Evolutionary conservation across 2,329 filamentous ascomycete genomes (phyloP).

Genomic region (Aureobasidium zeae): DNA sequence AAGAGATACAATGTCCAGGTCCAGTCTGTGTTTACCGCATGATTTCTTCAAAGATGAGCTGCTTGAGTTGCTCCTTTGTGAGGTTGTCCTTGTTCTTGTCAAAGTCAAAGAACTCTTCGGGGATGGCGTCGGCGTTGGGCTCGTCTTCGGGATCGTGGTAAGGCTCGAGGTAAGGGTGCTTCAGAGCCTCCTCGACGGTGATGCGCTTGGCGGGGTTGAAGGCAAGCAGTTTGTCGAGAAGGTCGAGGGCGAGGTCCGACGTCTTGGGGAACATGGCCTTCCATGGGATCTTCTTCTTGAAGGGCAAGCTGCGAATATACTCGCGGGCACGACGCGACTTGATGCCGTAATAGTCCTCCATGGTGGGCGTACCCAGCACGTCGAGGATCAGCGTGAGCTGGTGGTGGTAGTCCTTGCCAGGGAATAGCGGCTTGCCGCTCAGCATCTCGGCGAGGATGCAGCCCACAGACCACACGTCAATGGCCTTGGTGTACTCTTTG

Average conservation of each 20-base stretch:
- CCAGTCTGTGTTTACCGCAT: slow-evolving; percentile 48
- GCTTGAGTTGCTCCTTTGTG: slow-evolving; percentile 96
- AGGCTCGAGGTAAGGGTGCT: slow-evolving; percentile 95
- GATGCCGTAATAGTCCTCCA: slow-evolving; percentile 99
- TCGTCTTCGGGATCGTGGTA: slow-evolving; percentile 99
- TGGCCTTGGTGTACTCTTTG: slow-evolving; percentile 99
- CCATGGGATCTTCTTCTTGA: slow-evolving; percentile 74
- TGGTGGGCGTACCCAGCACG: slow-evolving; percentile 93
- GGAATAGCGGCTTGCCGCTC: slow-evolving; percentile 95
- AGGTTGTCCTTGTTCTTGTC: slow-evolving; percentile 99
- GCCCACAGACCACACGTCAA: slow-evolving; percentile 97
- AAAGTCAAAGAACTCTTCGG: slow-evolving; percentile 99
- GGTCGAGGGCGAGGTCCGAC: slow-evolving; percentile 89
- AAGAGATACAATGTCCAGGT: slow-evolving; percentile 9
- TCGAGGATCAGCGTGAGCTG: slow-evolving; percentile 95
- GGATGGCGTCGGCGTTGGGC: slow-evolving; percentile 90
- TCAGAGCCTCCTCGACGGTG: slow-evolving; percentile 91
- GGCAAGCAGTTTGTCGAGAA: slow-evolving; percentile 88
- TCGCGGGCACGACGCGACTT: slow-evolving; percentile 94
- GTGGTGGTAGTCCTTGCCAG: slow-evolving; percentile 98
- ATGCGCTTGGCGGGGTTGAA: slow-evolving; percentile 99
- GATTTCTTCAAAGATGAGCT: slow-evolving; percentile 94
- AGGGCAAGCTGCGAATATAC: slow-evolving; percentile 76
- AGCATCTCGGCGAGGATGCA: slow-evolving; percentile 98
- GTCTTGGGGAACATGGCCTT: slow-evolving; percentile 96